Evolutionary conservation across 345 rosid species (phyloP), one percentile per base, ranked within the genome.

Genomic region (Rhodamnia rubescens): DNA sequence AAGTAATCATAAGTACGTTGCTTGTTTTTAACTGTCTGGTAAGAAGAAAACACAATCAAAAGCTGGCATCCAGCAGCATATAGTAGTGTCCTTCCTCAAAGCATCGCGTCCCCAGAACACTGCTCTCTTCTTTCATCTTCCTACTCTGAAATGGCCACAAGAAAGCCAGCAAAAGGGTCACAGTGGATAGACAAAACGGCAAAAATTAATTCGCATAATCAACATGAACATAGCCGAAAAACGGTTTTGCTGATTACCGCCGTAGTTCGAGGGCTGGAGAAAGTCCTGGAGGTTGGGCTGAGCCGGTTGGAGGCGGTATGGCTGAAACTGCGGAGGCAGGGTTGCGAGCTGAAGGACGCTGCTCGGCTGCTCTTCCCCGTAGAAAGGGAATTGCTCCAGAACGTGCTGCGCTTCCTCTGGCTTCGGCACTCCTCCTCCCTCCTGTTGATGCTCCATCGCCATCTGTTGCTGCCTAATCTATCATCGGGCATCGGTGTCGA

Each of bases 201-300:
- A 7, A 36, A 44, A 36, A 11, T 18, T 36, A 8, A 21, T 18
- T 69, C 14, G 2, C 80, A 0, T 1, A 0, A 36, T 36, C 40
- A 9, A 69, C 24, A 36, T 18, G 8, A 18, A 69, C 78, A 36
- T 36, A 69, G 47, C 80, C 2, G 0, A 36, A 69, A 32, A 50
- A 50, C 4, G 13, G 59, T 82, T 53, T 55, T 15, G 21, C 40
- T 29, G 44, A n/a, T 82, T 64, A 12, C 26, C 74, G n/a, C 88
- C 88, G 6, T 58, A 85, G 84, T 26, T 84, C 14, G 89, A 58
- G 82, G 53, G 86, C 18, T 80, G 87, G 83, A 88, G 90, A 26
- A 86, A 88, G 69, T 88, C 89, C 75, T 88, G 89, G 81, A 90
- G 92, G 59, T 87, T 90, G 26, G 90, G 91, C 82, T 87, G 91